A percentile compares a stretch with the other conserved stretches of the same genome.
phyloP scores from a whole-genome alignment of 352 stramenopile genomes.

The Globisporangium irregulare region DNA sequence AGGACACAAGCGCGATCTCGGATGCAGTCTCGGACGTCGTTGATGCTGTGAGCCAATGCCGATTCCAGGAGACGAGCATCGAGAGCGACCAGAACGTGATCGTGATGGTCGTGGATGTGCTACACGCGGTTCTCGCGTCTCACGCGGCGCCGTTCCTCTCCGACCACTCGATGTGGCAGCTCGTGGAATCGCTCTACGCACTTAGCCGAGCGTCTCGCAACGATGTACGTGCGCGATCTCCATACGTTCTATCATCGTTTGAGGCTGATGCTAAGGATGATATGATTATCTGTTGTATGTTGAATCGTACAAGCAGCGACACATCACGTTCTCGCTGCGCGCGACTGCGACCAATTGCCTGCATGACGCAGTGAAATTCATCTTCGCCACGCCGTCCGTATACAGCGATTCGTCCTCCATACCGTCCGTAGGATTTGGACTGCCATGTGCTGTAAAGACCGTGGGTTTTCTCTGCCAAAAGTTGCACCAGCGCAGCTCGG shows the following conservation, averaged over 20 bases:
- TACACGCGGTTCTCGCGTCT: conserved; percentile 91
- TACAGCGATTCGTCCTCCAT: conserved; percentile 31
- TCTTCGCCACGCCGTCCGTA: conserved; percentile 55
- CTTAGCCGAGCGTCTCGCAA: conserved; percentile 78
- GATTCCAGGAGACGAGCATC: conserved; percentile 92
- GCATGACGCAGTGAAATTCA: conserved; percentile 57
- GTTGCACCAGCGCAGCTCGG: conserved; percentile 44
- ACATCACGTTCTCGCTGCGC: conserved; percentile 61
- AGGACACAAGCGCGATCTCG: conserved; percentile 32
- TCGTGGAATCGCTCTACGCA: conserved; percentile 95
- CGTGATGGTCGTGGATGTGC: conserved; percentile 93
- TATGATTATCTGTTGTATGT: not conserved
- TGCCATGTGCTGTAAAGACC: conserved; percentile 78
- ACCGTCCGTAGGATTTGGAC: conserved; percentile 38
- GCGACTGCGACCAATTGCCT: conserved; percentile 62
- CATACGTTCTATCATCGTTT: not conserved
- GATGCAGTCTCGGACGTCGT: conserved; percentile 85
- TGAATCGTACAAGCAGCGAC: conserved; percentile 27
- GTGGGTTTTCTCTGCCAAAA: conserved; percentile 83
- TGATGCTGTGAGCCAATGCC: conserved; percentile 90
- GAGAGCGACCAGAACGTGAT: conserved; percentile 91
- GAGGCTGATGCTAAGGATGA: not conserved
- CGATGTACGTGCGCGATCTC: conserved; percentile 40
- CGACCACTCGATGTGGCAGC: conserved; percentile 92
- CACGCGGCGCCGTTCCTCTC: conserved; percentile 77